A percentile compares a stretch with the other conserved stretches of the same genome.
Conservation (phyloP, 305 asterid species). For the Caryopteris hybrid region DNA sequence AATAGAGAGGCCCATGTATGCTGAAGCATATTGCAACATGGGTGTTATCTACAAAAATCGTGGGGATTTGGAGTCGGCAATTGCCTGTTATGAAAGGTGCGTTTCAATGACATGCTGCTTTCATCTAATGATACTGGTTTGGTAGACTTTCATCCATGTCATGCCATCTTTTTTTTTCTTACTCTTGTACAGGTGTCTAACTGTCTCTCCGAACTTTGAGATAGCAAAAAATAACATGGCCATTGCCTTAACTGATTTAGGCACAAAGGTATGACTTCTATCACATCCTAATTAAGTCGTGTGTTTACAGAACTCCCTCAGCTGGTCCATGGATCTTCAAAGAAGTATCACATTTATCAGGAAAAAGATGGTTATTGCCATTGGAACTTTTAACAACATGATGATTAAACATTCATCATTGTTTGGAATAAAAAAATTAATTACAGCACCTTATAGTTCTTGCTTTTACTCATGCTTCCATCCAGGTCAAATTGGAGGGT, state of each 20-base stretch:
- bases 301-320: not conserved
- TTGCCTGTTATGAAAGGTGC: conserved; percentile 95
- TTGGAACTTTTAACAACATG: not conserved
- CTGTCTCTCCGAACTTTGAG: conserved; percentile 99
- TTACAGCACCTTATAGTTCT: conserved; percentile 2
- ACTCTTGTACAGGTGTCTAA: conserved; percentile 65
- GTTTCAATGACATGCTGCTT: conserved; percentile 3
- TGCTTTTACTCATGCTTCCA: conserved; percentile 12
- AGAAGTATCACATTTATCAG: not conserved
- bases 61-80: conserved; percentile 94
- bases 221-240: conserved; percentile 99
- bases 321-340: conserved; percentile 5
- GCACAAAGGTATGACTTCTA: conserved; percentile 81
- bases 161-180: conserved; percentile 17
- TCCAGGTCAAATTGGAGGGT: conserved; percentile 97
- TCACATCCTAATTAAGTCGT: not conserved
- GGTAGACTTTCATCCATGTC: conserved; percentile 19
- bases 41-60: conserved; percentile 97
- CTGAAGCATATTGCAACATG: conserved; percentile 99
- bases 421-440: conserved; percentile 9
- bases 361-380: not conserved
- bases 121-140: conserved; percentile 13
- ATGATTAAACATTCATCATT: not conserved
- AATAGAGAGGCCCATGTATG: conserved; percentile 94
- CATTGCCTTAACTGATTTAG: conserved; percentile 97